Evolutionary conservation across 2,329 filamentous ascomycete genomes (phyloP).

Genomic region (Colletotrichum truncatum): DNA sequence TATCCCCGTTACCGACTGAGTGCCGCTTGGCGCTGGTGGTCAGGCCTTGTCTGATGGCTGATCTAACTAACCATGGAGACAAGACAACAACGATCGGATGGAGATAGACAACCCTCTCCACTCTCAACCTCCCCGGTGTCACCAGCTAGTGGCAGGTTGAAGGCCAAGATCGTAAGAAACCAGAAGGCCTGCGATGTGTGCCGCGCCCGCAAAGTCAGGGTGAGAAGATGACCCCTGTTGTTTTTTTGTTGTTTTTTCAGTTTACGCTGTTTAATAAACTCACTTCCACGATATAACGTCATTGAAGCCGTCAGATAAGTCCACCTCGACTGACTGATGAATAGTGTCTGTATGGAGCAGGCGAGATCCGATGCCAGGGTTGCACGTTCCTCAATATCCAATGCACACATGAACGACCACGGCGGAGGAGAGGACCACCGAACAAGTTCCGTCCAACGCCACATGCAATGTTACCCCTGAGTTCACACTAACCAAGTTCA

Average conservation of each 20-base stretch:
- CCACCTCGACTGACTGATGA: neutral
- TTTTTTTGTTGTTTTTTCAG: neutral
- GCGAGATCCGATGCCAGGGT: conserved; percentile 31
- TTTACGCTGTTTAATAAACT: neutral
- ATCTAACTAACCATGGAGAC: conserved; percentile 9
- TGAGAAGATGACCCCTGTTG: neutral
- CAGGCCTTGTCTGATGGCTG: neutral
- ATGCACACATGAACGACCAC: conserved; percentile 38
- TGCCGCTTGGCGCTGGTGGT: neutral
- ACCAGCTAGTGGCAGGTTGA: conserved; percentile 1
- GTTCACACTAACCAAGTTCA: neutral
- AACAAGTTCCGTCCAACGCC: conserved; percentile 33
- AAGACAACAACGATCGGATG: neutral
- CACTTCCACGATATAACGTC: neutral
- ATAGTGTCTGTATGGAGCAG: conserved; percentile 32
- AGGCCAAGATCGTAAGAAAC: conserved; percentile 26
- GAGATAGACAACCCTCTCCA: neutral
- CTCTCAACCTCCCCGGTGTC: conserved; percentile 5
- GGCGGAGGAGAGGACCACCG: conserved; percentile 37
- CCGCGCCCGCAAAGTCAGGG: conserved; percentile 39
- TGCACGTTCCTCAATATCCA: conserved; percentile 36
- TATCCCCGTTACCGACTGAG: neutral
- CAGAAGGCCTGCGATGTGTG: conserved; percentile 42
- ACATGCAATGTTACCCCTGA: neutral
- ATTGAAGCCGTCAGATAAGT: no score